Base-by-base conservation (phyloP, 345 rosid species). In the Hypericum androsaemum region DNA sequence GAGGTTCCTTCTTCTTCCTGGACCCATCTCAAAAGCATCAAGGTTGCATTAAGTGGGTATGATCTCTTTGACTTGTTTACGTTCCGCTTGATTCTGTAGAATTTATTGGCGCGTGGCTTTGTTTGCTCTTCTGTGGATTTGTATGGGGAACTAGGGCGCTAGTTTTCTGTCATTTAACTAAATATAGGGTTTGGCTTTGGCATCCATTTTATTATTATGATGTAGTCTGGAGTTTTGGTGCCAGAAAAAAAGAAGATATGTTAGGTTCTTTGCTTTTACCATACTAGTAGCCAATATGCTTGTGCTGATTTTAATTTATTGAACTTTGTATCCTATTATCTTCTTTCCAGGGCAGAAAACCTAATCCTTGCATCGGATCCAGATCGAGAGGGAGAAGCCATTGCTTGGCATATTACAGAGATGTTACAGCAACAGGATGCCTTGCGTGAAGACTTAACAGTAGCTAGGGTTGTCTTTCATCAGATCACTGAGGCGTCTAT, bases 341-440 rank as follows among this genome's bases (percentile, higher is more conserved):
- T 56, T 62, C 47, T 63, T 48, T 73, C 58, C 98, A 92, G 98
- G 64, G 90, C 97, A 72, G 82, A 88, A 72, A 85, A 77, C 76
- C 80, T 92, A 67, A 77, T 92, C 67, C 95, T 92, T 71, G 98
- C 98, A 49, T 85, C 98, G 62, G 98, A 88, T 76, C 98, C 98
- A 58, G 98, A 92, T 75, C 90, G 98, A 58, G 98, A 92, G 80
- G 97, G 98, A 63, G 98, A 92, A 80, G 98, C 98, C 70, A 92
- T 88, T 72, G 86, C 98, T 57, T 92, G 98, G 98, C 98, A 88
- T 80, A 85, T 92, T 71, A 56, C 80, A 59, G 98, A 92, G 90
- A 92, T 92, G 98, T 65, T 92, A 70, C 88, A 70, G 52, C 97
- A 88, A 57, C 96, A 88, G 66, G 95, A 84, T 77, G 97, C 94